A percentile compares a stretch with the other conserved stretches of the same genome.
These are phyloP conservation scores for Biscogniauxia sp. DNA, from an alignment of 2,329 filamentous ascomycete species.

Conservation along the genomic window DNA sequence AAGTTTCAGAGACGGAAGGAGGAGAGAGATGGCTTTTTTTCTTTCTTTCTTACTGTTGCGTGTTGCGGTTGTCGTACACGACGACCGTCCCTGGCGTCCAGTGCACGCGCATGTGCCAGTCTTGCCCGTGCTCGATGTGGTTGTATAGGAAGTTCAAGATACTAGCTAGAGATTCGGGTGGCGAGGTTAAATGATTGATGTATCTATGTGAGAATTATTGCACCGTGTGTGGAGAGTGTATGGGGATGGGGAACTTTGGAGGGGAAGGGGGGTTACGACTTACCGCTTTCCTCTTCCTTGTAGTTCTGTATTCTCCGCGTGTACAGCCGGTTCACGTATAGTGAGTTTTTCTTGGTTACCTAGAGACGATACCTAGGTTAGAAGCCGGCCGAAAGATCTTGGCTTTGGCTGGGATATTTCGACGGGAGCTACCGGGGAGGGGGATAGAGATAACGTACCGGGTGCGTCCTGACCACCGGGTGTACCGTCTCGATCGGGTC, in stretches of 20 bases:
- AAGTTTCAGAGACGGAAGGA: background rate
- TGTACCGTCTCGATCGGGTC: constrained; percentile 29
- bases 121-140: constrained; percentile 10
- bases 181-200: too few relatives aligned
- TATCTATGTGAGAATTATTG: too few relatives aligned
- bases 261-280: background rate
- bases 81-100: constrained; percentile 10
- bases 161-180: too few relatives aligned
- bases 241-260: background rate
- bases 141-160: constrained; percentile 10
- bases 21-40: too few relatives aligned
- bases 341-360: constrained; percentile 13
- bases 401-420: constrained; percentile 13
- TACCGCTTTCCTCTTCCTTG: constrained; percentile 14
- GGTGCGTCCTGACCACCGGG: constrained; percentile 29
- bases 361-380: background rate
- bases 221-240: too few relatives aligned
- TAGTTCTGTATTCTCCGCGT: constrained; percentile 8
- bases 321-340: constrained; percentile 12
- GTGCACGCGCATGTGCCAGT: constrained; percentile 11
- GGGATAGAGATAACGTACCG: constrained; percentile 19
- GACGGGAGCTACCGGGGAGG: background rate
- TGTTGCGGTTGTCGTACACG: constrained; percentile 22
- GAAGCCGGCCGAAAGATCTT: background rate
- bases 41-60: constrained; percentile 17